A percentile compares a stretch with the other conserved stretches of the same genome.
phyloP scores from a whole-genome alignment of 179 eudicot genomes.

The Silene coronaria region DNA sequence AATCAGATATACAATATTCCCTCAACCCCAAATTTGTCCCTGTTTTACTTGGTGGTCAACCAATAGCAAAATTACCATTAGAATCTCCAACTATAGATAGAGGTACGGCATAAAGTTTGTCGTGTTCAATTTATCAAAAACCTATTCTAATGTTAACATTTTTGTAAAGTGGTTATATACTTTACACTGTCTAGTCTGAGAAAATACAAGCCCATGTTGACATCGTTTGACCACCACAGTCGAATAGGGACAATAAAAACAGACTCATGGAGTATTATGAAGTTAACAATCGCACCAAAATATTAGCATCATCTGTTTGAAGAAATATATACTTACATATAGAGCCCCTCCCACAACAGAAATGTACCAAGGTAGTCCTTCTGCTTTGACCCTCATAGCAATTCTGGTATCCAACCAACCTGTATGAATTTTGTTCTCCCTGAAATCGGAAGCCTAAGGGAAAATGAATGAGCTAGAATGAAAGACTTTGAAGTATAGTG shows the following conservation, averaged over 20 bases:
- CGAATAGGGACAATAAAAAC: neutral
- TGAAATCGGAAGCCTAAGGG: slow-evolving; percentile 75
- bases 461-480: neutral
- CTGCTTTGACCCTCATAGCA: slow-evolving; percentile 99
- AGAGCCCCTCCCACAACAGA: slow-evolving; percentile 99
- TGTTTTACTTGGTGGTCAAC: neutral
- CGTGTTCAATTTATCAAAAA: neutral
- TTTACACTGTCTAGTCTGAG: neutral
- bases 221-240: neutral
- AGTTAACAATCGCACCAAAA: neutral
- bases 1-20: neutral
- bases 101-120: neutral
- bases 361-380: slow-evolving; percentile 98
- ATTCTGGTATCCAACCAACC: slow-evolving; percentile 99
- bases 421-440: slow-evolving; percentile 89
- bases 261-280: neutral
- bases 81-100: neutral
- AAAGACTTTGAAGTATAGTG: neutral
- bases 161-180: neutral
- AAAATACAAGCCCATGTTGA: neutral
- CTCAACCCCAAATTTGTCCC: neutral
- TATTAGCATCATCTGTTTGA: neutral
- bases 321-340: slow-evolving; percentile 56
- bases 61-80: neutral
- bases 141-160: neutral